phyloP scores from a whole-genome alignment of 2,329 filamentous ascomycete species.

The Neonectria hederae region DNA sequence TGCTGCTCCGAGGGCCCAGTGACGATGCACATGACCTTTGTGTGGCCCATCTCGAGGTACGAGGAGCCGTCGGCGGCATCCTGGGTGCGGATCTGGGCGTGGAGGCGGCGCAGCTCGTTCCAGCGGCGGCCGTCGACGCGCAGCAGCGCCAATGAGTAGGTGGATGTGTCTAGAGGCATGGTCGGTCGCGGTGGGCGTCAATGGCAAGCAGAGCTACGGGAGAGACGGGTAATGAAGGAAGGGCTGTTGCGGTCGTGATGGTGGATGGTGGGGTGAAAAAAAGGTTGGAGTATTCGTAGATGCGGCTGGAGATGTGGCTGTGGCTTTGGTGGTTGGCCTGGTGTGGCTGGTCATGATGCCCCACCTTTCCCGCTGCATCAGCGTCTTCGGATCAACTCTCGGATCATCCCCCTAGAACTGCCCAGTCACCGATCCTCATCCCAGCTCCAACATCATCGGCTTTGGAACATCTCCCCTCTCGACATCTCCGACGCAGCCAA shows the following conservation, averaged over 20 bases:
- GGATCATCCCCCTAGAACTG: slow-evolving; percentile 20
- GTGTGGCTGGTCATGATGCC: slow-evolving; percentile 9
- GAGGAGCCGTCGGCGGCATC: slow-evolving; percentile 91
- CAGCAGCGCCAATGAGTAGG: slow-evolving; percentile 86
- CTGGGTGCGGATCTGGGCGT: slow-evolving; percentile 91
- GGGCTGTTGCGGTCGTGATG: neutral
- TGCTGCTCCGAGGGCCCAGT: slow-evolving; percentile 80
- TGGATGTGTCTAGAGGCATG: slow-evolving; percentile 96
- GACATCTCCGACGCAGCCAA: slow-evolving; percentile 23
- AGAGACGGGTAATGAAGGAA: slow-evolving; percentile 4
- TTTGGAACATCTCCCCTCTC: slow-evolving; percentile 36
- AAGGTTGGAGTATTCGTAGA: slow-evolving; percentile 16
- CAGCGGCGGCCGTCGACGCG: slow-evolving; percentile 88
- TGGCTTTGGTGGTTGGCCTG: slow-evolving; percentile 1
- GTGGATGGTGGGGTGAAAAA: slow-evolving; percentile 40
- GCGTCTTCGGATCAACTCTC: slow-evolving; percentile 28
- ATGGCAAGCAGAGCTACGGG: neutral
- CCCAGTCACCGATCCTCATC: slow-evolving; percentile 12
- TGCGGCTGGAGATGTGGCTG: slow-evolving; percentile 40
- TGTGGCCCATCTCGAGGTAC: slow-evolving; percentile 97
- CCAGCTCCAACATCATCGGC: slow-evolving; percentile 26
- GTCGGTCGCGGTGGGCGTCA: slow-evolving; percentile 2
- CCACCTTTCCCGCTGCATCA: neutral
- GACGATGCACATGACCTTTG: slow-evolving; percentile 93
- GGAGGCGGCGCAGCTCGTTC: slow-evolving; percentile 93